phyloP scores from a whole-genome alignment of 2,329 filamentous ascomycete species.

The Stagonosporopsis tanaceti region DNA sequence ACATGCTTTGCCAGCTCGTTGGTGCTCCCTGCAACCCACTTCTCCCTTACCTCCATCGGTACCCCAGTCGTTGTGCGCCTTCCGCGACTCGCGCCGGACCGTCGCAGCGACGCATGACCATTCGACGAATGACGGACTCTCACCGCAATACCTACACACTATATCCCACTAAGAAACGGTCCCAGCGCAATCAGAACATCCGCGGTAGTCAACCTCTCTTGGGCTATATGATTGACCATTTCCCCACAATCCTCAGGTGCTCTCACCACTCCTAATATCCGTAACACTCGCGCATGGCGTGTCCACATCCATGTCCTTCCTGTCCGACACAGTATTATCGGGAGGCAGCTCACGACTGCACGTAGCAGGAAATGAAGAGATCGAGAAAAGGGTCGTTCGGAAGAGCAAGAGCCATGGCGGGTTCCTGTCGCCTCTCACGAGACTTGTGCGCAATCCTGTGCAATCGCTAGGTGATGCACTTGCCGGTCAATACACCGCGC shows the following conservation, averaged over 20 bases:
- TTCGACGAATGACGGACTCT: conserved; percentile 22
- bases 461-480: conserved; percentile 28
- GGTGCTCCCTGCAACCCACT: conserved; percentile 2
- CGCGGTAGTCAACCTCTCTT: neutral
- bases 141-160: conserved; percentile 23
- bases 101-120: conserved; percentile 30
- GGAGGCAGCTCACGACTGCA: conserved; percentile 43
- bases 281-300: conserved; percentile 44
- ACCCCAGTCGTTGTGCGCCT: conserved; percentile 24
- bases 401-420: conserved; percentile 43
- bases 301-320: conserved; percentile 45
- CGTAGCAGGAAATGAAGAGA: conserved; percentile 23
- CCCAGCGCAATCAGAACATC: conserved; percentile 9
- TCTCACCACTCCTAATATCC: conserved; percentile 24
- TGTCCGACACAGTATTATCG: conserved; percentile 46
- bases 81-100: conserved; percentile 30
- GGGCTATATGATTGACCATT: conserved; percentile 6
- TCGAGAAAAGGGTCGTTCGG: conserved; percentile 22
- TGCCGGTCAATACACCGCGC: conserved; percentile 26
- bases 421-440: conserved; percentile 47
- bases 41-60: conserved; percentile 10
- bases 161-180: conserved; percentile 12
- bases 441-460: conserved; percentile 47
- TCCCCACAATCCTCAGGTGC: conserved; percentile 18
- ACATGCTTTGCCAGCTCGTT: conserved; percentile 11